Evolutionary conservation across 257 asterid genomes (phyloP).

Genomic region (Plantago major): DNA sequence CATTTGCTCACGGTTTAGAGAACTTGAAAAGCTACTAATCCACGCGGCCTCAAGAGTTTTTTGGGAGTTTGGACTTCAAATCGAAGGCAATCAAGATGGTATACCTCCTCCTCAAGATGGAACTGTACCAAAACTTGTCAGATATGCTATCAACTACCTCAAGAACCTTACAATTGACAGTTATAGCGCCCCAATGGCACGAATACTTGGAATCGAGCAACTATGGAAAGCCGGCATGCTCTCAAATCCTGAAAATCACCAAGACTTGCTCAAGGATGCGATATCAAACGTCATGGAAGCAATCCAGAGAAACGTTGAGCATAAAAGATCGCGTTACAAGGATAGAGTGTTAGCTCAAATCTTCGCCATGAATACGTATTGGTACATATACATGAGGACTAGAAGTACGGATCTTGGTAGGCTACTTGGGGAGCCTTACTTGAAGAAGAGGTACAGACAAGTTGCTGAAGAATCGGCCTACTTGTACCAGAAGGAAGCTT

Average conservation of each 20-base stretch:
- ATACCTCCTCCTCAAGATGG: slow-evolving; percentile 67
- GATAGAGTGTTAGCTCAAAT: slow-evolving; percentile 51
- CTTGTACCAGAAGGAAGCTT: slow-evolving; percentile 65
- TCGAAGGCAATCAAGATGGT: slow-evolving; percentile 66
- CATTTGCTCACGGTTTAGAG: slow-evolving; percentile 55
- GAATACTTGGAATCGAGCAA: slow-evolving; percentile 54
- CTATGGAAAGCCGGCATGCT: slow-evolving; percentile 58
- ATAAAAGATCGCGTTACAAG: slow-evolving; percentile 42
- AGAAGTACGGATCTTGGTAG: slow-evolving; percentile 54
- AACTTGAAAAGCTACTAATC: slow-evolving; percentile 62
- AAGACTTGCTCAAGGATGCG: slow-evolving; percentile 48
- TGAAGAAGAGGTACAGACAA: slow-evolving; percentile 53
- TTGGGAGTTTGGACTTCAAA: slow-evolving; percentile 73
- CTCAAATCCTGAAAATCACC: slow-evolving; percentile 37
- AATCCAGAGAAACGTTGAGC: slow-evolving; percentile 56
- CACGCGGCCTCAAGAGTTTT: slow-evolving; percentile 62
- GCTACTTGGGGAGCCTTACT: slow-evolving; percentile 54
- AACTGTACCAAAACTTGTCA: slow-evolving; percentile 66
- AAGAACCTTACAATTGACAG: slow-evolving; percentile 48
- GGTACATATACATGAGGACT: slow-evolving; percentile 81
- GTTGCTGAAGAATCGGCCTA: slow-evolving; percentile 76
- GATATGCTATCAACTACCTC: slow-evolving; percentile 69
- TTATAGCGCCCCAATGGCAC: slow-evolving; percentile 48
- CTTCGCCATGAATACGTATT: slow-evolving; percentile 61
- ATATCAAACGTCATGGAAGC: slow-evolving; percentile 74